phyloP scores from a whole-genome alignment of 805 yeast genomes.

The Ogataea ganodermae region DNA sequence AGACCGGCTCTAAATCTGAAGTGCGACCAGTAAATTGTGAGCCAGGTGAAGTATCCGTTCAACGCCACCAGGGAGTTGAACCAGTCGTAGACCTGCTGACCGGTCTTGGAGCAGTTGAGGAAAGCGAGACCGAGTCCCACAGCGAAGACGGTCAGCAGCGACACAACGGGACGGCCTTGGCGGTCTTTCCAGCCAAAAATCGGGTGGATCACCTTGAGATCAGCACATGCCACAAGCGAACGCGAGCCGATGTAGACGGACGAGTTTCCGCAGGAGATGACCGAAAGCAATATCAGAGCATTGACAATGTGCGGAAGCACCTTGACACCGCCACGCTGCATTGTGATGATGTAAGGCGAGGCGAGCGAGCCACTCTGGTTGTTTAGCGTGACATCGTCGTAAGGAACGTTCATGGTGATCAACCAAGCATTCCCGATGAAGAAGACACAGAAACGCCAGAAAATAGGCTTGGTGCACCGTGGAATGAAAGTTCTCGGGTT shows the following conservation, averaged over 20 bases:
- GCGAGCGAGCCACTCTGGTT: slow-evolving; percentile 53
- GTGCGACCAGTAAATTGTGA: slow-evolving; percentile 56
- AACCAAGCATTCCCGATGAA: slow-evolving; percentile 52
- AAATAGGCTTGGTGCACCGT: slow-evolving; percentile 55
- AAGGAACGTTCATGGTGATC: slow-evolving; percentile 61
- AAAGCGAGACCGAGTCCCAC: slow-evolving; percentile 59
- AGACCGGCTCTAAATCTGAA: slow-evolving; percentile 61
- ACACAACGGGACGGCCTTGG: slow-evolving; percentile 59
- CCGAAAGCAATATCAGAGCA: slow-evolving; percentile 57
- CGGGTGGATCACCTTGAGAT: slow-evolving; percentile 62
- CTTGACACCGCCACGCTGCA: slow-evolving; percentile 48
- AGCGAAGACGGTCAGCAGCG: slow-evolving; percentile 51
- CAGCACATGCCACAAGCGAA: slow-evolving; percentile 59
- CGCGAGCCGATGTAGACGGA: slow-evolving; percentile 55
- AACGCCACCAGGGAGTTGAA: slow-evolving; percentile 62
- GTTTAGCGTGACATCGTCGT: slow-evolving; percentile 45
- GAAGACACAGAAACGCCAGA: slow-evolving; percentile 54
- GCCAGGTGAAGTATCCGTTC: slow-evolving; percentile 65
- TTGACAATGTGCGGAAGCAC: slow-evolving; percentile 64
- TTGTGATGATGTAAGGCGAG: slow-evolving; percentile 72
- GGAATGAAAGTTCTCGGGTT: slow-evolving; percentile 60
- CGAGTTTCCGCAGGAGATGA: slow-evolving; percentile 59
- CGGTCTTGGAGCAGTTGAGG: slow-evolving; percentile 62
- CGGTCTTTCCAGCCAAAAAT: slow-evolving; percentile 56
- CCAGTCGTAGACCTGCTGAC: slow-evolving; percentile 63